Evolutionary conservation across 352 stramenopile species (phyloP), one percentile per base, ranked within the genome.

Genomic region (Globisporangium perplexum): DNA sequence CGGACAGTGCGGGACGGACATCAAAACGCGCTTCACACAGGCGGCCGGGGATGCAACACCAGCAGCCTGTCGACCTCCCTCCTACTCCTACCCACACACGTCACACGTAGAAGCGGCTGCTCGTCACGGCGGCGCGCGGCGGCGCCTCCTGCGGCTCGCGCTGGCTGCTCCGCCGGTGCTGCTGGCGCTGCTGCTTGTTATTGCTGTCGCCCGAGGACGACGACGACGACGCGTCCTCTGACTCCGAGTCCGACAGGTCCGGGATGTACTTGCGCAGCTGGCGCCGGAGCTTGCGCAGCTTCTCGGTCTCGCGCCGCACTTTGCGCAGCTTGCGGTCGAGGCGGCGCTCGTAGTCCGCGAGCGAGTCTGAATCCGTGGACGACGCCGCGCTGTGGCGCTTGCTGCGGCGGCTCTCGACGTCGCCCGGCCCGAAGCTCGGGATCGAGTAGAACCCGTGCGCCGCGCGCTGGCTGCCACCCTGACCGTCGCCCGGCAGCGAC

Each of bases 201-300:
- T 39, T 11, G 33, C 18, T 18, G 33, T 39, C 33, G 33, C 33
- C 33, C 12, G 52, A 46, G 22, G 56, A 57, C 33, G 49, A 46
- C 41, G 58, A 59, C 20, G 49, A 35, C 22, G 66, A 65, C 23
- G 60, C 62, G 28, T 59, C 73, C 8, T 39, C 33, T 12, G 73
- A 62, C 45, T 72, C 23, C 52, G 69, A 79, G 38, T 74, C 72
- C 12, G 68, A 59, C 49, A 82, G 46, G 31, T 82, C 72, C 24
- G 72, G 69, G 7, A 82, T 68, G 47, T 75, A 78, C 36, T 82
- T 68, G 48, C 75, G 73, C 42, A 82, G 55, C 56, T 79, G 67
- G n/a, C 28, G 26, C 50, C 65, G 68, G 30, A 82, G 59, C 54
- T 67, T 68, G 7, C 59, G 54, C 2, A 82, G 64, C 30, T 71